Conservation (phyloP, 345 rosid species). For the Orychophragmus violaceus region DNA sequence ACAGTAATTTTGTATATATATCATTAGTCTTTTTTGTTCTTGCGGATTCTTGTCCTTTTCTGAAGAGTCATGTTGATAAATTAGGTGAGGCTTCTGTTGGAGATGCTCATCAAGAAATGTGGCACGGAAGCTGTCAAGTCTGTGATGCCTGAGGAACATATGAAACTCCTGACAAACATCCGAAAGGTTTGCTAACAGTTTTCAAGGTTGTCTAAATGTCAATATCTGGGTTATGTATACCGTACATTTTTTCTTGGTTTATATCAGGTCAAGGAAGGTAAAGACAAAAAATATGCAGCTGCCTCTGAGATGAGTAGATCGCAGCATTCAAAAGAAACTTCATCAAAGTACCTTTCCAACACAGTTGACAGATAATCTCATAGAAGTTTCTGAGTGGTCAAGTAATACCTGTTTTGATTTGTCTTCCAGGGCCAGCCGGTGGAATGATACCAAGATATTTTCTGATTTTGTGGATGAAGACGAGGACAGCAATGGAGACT, state of each 20-base stretch:
- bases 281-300: constrained; percentile 52
- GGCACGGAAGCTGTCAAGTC: constrained; percentile 88
- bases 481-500: too few species aligned
- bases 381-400: too few species aligned
- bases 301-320: constrained; percentile 61
- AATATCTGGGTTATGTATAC: constrained; percentile 6
- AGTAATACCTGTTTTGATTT: background rate
- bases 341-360: constrained; percentile 53
- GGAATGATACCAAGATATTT: constrained; percentile 93
- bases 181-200: constrained; percentile 54
- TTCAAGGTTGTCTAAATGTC: background rate
- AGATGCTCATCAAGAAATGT: constrained; percentile 91
- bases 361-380: background rate
- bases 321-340: constrained; percentile 61
- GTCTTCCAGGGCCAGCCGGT: constrained; percentile 63
- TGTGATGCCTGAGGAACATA: constrained; percentile 94
- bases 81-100: constrained; percentile 84
- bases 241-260: constrained; percentile 13
- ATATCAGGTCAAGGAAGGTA: constrained; percentile 67
- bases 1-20: background rate
- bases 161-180: constrained; percentile 82
- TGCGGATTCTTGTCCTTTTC: background rate
- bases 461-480: constrained; percentile 74
- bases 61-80: constrained; percentile 8
- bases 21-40: background rate